A percentile compares a stretch with the other conserved stretches of the same genome.
phyloP scores from a whole-genome alignment of 352 stramenopile genomes.

The Pythium phragmitis region DNA sequence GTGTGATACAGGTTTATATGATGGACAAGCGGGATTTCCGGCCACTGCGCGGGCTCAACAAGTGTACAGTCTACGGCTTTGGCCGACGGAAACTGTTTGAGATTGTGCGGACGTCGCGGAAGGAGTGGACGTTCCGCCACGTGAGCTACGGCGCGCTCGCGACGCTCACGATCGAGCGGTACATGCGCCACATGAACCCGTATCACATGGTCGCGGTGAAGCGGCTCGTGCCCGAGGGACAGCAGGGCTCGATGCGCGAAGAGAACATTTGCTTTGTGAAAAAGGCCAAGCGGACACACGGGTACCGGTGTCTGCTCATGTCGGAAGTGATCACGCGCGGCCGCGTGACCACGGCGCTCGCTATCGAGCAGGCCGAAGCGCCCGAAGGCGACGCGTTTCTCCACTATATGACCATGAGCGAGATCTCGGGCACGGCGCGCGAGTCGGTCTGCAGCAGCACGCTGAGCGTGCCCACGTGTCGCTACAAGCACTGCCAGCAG shows the following conservation, averaged over 20 bases:
- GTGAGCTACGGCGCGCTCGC: constrained; percentile 60
- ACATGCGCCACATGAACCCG: constrained; percentile 58
- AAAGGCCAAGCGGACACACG: constrained; percentile 60
- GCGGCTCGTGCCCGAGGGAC: constrained; percentile 48
- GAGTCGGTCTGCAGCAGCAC: constrained; percentile 74
- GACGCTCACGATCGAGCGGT: constrained; percentile 66
- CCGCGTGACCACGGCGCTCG: constrained; percentile 74
- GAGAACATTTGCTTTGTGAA: constrained; percentile 83
- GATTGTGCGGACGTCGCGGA: constrained; percentile 68
- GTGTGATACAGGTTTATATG: constrained; percentile 46
- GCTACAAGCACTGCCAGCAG: constrained; percentile 72
- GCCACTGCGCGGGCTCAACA: constrained; percentile 55
- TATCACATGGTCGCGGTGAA: constrained; percentile 80
- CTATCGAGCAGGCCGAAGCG: constrained; percentile 56
- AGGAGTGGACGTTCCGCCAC: constrained; percentile 70
- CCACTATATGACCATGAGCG: constrained; percentile 82
- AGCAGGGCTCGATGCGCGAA: constrained; percentile 52
- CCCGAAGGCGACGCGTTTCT: constrained; percentile 48
- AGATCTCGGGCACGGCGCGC: constrained; percentile 54
- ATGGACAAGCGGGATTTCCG: constrained; percentile 82
- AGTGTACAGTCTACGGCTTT: constrained; percentile 78
- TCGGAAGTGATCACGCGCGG: constrained; percentile 80
- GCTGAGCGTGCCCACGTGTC: constrained; percentile 60
- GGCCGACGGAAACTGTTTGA: constrained; percentile 74
- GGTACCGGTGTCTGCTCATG: constrained; percentile 77